Base-by-base conservation (phyloP, 2,329 filamentous ascomycete genomes). In the Chrysoporthe puriensis region DNA sequence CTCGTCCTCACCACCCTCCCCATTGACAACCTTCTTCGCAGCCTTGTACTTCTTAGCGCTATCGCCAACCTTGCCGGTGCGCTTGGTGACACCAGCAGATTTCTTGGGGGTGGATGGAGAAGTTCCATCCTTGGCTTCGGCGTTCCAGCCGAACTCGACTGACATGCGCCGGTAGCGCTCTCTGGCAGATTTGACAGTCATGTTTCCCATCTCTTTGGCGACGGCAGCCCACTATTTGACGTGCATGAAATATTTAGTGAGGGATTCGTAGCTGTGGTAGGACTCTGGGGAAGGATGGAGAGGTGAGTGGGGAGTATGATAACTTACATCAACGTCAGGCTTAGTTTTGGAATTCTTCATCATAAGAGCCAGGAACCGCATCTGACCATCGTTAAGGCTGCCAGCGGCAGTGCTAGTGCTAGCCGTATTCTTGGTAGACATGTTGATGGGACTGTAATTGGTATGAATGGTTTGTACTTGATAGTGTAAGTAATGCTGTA, bases 121-220 rank as follows among this genome's bases (percentile, higher is more conserved):
- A 21, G 50, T 32, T 32, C 32, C 13, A 18, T 8, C 32, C 13
- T 8, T 18, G 32, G 11, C 16, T 8, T 48, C 36, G 3, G 26
- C 50, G 42, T 14, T 67, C 61, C 61, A 65, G 42, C 62, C 65
- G 50, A 69, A 69, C 60, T 71, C 71, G 54, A 61, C 56, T 1
- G 66, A 61, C 3, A 73, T 43, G 7, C 70, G 32, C 18, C 70
- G 65, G 63, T 69, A 73, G 59, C 72, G 71, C 63, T 71, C 71
- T 21, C 42, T 63, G 44, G 70, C 62, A 2, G 63, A 65, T 52
- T 70, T 68, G 6, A 40, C 61, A 18, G 66, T 63, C 44, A 63
- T 64, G 26, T 63, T 16, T 18, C 67, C 68, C 14, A 64, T 36
- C 11, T 59, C 57, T 7, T 21, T 8, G 3, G 64, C 67, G 4